Evolutionary conservation across 176 grass and related monocot species (phyloP).

Genomic region (Ananas comosus): DNA sequence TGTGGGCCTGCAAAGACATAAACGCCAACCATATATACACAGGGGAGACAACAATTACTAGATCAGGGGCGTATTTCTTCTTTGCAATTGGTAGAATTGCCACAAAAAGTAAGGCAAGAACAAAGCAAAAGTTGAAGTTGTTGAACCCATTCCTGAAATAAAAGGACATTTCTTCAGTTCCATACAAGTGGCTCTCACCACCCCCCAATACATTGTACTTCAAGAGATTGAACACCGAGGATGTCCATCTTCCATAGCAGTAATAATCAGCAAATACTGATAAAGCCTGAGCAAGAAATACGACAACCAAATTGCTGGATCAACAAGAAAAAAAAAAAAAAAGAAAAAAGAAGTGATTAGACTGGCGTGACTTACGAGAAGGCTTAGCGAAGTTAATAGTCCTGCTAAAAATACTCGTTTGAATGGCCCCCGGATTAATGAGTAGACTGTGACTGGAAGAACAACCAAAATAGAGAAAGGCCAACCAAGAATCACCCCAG

Average conservation of each 20-base stretch:
- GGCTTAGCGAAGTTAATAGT: slow-evolving; percentile 46
- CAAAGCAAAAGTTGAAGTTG: slow-evolving; percentile 92
- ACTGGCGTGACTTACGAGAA: slow-evolving; percentile 63
- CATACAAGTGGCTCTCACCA: slow-evolving; percentile 88
- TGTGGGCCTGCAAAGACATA: slow-evolving; percentile 93
- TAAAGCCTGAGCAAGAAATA: slow-evolving; percentile 47
- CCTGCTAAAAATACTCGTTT: slow-evolving; percentile 78
- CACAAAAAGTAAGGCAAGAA: slow-evolving; percentile 68
- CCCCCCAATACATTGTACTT: slow-evolving; percentile 89
- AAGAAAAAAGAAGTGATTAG: slow-evolving; percentile 2
- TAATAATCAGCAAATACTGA: slow-evolving; percentile 65
- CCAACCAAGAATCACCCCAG: slow-evolving; percentile 94
- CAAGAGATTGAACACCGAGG: slow-evolving; percentile 87
- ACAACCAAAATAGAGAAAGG: slow-evolving; percentile 93
- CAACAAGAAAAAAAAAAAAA: neutral
- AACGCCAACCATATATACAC: slow-evolving; percentile 93
- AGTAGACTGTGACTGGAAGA: slow-evolving; percentile 70
- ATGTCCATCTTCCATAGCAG: slow-evolving; percentile 70
- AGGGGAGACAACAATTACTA: slow-evolving; percentile 71
- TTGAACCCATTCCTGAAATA: slow-evolving; percentile 94
- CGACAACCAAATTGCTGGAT: slow-evolving; percentile 1
- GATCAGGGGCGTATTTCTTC: slow-evolving; percentile 78
- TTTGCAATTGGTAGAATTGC: slow-evolving; percentile 47
- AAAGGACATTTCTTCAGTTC: slow-evolving; percentile 66
- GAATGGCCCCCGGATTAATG: slow-evolving; percentile 65